Percentiles rank a stretch among this genome's conserved stretches.
Evolutionary conservation across 2,329 filamentous ascomycete species (phyloP).

Genomic region (Calycina marina): DNA sequence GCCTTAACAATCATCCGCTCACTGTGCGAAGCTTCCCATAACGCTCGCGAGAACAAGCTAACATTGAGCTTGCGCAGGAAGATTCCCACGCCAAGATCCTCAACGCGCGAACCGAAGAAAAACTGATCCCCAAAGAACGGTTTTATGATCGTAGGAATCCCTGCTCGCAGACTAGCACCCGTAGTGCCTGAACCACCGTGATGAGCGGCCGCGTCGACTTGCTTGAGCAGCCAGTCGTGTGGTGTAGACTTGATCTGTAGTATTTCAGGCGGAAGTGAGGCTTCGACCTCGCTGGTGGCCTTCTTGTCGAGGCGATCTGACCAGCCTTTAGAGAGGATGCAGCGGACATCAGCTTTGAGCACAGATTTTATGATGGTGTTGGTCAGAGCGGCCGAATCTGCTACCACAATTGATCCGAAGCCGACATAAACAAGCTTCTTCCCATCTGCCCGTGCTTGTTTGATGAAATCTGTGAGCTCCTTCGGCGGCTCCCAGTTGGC

Average conservation of each 20-base stretch:
- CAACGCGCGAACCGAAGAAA: constrained; percentile 82
- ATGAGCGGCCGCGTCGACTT: constrained; percentile 88
- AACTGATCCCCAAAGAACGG: constrained; percentile 98
- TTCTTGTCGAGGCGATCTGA: constrained; percentile 64
- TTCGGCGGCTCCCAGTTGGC: constrained; percentile 55
- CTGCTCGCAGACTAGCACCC: constrained; percentile 78
- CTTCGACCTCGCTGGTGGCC: constrained; percentile 35
- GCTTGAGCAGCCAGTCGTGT: constrained; percentile 90
- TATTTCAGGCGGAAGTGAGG: constrained; percentile 65
- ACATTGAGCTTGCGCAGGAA: constrained; percentile 81
- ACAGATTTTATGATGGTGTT: constrained; percentile 89
- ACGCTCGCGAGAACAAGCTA: constrained; percentile 66
- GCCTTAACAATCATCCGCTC: constrained; percentile 87
- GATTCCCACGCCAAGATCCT: constrained; percentile 86
- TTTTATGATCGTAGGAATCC: constrained; percentile 84
- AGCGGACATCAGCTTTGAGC: constrained; percentile 78
- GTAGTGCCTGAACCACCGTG: constrained; percentile 93
- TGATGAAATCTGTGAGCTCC: constrained; percentile 69
- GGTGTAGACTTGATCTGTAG: constrained; percentile 80
- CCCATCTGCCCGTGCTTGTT: constrained; percentile 60
- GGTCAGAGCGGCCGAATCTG: constrained; percentile 76
- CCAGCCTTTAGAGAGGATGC: constrained; percentile 94
- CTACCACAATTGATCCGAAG: constrained; percentile 90
- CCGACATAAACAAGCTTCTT: constrained; percentile 96
- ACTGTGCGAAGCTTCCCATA: constrained; percentile 85